These are phyloP conservation scores for Fusarium circinatum DNA, from an alignment of 2,329 filamentous ascomycete species.

Conservation along the genomic window DNA sequence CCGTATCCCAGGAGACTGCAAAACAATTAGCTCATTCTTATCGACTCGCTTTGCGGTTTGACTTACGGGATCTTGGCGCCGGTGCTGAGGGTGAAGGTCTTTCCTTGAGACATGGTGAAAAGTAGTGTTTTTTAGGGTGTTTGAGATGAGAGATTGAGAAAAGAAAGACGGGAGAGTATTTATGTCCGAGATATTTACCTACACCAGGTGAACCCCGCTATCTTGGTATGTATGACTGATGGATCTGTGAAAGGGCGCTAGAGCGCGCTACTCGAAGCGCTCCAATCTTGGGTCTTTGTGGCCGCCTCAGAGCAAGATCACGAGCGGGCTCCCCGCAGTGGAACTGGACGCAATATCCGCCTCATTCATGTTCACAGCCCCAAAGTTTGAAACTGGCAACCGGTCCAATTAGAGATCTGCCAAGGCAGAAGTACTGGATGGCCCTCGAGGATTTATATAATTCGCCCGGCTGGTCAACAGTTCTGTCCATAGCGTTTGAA, in stretches of 20 bases:
- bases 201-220: neutral
- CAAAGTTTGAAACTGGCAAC: neutral
- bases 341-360: neutral
- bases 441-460: neutral
- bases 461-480: neutral
- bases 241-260: neutral
- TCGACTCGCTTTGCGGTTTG: accelerated
- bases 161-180: neutral
- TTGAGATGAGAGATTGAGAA: neutral
- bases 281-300: neutral
- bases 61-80: neutral
- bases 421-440: neutral
- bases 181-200: neutral
- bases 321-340: neutral
- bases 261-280: neutral
- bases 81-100: neutral
- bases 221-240: neutral
- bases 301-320: neutral
- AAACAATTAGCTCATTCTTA: neutral
- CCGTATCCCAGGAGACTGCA: neutral
- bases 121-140: neutral
- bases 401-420: neutral
- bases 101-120: neutral
- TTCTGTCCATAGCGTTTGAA: too few relatives aligned
- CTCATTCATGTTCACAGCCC: neutral